Evolutionary conservation across 2,329 filamentous ascomycete genomes (phyloP), one percentile per base, ranked within the genome.

Genomic region (Fonsecaea multimorphosa): DNA sequence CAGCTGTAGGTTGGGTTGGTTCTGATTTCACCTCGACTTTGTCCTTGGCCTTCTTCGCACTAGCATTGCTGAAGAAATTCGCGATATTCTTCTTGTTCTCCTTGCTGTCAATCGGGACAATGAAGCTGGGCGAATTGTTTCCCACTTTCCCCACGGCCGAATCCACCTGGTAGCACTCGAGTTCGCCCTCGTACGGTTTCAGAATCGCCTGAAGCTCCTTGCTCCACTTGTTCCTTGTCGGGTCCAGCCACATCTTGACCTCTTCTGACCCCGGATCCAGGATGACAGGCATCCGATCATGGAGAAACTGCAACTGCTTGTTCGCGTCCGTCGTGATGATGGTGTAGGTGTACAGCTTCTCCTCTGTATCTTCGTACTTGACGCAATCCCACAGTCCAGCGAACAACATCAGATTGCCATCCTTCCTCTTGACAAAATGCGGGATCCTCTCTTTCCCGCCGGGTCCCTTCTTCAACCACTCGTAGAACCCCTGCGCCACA

Each of bases 201-300:
- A 98, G 80, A 0, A 96, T 79, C 0, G 82, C 82, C 75, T 97
- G 93, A 31, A 98, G 81, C 62, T 95, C 90, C 58, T 83, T 84
- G 2, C 86, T 89, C 94, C 95, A 98, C 65, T 88, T 87, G 24
- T 83, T 81, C 19, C 85, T 84, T 1, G 76, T 79, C 0, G 92
- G 92, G 75, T 97, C 91, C 19, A 98, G 83, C 93, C 93, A 97
- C 3, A 77, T 87, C 61, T 81, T 84, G 74, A 97, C 82, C 11
- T 83, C 85, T 1, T 91, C 84, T 0, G 89, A 92, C 3, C 87
- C 88, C 3, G 91, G 87, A 5, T 97, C 89, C 0, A 99, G 77
- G 32, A 98, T 91, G 5, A 97, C 94, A 0, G 95, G 95, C 95
- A 99, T 99, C 16, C 95, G 89, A 74, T 96, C 90, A 75, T 99